A percentile compares a stretch with the other conserved stretches of the same genome.
Conservation (phyloP, 371 early-diverging fungal species). For the Syncephalis plumigaleata region DNA sequence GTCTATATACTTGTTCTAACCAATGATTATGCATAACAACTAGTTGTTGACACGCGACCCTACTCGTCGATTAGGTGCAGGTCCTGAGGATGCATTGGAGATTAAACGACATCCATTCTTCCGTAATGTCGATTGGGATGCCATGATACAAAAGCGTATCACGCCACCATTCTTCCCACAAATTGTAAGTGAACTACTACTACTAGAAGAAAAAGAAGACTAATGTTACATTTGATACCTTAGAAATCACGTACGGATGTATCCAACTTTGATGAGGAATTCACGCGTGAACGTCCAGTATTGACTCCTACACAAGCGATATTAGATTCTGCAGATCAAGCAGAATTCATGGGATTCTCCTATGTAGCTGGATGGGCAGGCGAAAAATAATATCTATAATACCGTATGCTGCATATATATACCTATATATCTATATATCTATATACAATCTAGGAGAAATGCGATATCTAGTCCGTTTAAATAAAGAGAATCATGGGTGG, state of each 20-base stretch:
- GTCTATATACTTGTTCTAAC: not conserved
- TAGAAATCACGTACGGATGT: constrained; percentile 61
- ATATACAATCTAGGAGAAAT: too few species aligned
- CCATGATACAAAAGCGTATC: constrained; percentile 58
- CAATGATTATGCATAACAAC: constrained; percentile 22
- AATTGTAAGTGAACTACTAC: constrained; percentile 19
- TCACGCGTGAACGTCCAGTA: constrained; percentile 74
- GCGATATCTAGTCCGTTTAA: too few species aligned
- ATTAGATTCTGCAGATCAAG: constrained; percentile 61
- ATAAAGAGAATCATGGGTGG: too few species aligned
- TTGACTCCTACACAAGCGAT: constrained; percentile 75
- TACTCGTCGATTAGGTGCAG: constrained; percentile 62
- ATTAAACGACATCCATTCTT: constrained; percentile 92
- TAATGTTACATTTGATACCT: not conserved
- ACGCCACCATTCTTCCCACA: constrained; percentile 81
- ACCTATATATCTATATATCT: too few species aligned
- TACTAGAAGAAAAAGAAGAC: not conserved
- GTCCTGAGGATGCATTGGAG: constrained; percentile 64
- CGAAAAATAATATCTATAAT: not conserved
- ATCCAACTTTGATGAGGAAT: constrained; percentile 92
- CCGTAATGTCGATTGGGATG: constrained; percentile 84
- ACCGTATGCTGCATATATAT: too few species aligned
- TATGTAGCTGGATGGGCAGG: constrained; percentile 79
- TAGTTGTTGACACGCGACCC: constrained; percentile 92
- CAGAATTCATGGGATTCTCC: constrained; percentile 80